phyloP scores from a whole-genome alignment of 345 rosid species.

The Populus simonii region DNA sequence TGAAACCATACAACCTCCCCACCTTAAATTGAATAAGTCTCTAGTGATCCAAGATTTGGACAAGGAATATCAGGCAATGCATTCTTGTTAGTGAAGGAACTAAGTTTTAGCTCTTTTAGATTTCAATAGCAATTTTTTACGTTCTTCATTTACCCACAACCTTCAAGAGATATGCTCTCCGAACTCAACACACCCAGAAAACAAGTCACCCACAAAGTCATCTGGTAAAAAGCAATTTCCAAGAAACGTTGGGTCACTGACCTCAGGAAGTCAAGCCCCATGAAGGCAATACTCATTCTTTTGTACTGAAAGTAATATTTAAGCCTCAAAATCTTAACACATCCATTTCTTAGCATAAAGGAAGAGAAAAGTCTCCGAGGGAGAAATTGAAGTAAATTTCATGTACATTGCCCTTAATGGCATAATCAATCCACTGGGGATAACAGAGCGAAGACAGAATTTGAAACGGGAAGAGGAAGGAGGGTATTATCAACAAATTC shows the following conservation, averaged over 20 bases:
- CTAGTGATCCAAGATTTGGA: conserved; percentile 6
- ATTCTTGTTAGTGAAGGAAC: not conserved
- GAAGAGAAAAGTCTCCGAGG: not conserved
- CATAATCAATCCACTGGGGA: too few relatives aligned
- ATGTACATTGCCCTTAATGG: not conserved
- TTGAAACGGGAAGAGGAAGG: too few relatives aligned
- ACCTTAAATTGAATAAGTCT: conserved; percentile 4
- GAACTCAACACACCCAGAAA: conserved; percentile 4
- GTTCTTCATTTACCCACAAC: conserved; percentile 1
- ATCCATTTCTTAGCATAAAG: not conserved
- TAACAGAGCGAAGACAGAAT: too few relatives aligned
- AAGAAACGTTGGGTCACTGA: not conserved
- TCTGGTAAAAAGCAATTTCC: not conserved
- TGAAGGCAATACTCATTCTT: not conserved
- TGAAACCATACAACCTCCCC: not conserved
- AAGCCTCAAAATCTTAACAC: conserved; percentile 4
- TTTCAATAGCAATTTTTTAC: not conserved
- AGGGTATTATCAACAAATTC: too few relatives aligned
- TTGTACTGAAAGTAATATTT: not conserved
- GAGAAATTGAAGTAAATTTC: not conserved
- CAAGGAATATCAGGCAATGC: conserved; percentile 3
- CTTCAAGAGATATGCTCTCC: not conserved
- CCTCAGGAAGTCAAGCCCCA: not conserved
- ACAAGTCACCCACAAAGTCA: not conserved
- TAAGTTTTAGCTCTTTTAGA: not conserved